Conservation (phyloP, 257 asterid species). For the Solanum lignicaule region DNA sequence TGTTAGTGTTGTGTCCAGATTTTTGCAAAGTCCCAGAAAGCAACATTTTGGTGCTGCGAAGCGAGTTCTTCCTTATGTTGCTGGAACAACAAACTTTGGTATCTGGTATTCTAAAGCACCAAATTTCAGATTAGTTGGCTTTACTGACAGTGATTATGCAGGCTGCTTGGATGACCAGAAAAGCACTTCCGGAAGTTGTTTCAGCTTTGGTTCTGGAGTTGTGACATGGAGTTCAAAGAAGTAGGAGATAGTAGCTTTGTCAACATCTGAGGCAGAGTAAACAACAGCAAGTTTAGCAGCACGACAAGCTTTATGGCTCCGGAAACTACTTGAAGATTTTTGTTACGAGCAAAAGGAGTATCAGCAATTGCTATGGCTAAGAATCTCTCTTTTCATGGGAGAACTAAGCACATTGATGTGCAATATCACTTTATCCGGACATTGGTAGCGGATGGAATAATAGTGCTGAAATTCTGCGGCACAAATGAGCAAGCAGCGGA, state of each 20-base stretch:
- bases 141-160: neutral
- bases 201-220: neutral
- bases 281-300: neutral
- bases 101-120: neutral
- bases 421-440: neutral
- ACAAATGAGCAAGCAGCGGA: neutral
- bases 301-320: neutral
- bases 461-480: neutral
- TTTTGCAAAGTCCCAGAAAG: neutral
- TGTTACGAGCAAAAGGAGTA: neutral
- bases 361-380: neutral
- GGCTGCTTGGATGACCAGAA: neutral
- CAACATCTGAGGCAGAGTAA: neutral
- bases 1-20: neutral
- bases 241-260: neutral
- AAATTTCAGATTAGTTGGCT: neutral
- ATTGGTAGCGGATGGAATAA: neutral
- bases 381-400: neutral
- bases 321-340: neutral
- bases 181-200: neutral
- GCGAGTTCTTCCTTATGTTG: too few relatives aligned
- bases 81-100: neutral
- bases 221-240: neutral
- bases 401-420: neutral
- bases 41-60: neutral